These are phyloP conservation scores for Hemileccinum rubropunctum DNA, from an alignment of 768 basidiomycete species.

Conservation along the genomic window DNA sequence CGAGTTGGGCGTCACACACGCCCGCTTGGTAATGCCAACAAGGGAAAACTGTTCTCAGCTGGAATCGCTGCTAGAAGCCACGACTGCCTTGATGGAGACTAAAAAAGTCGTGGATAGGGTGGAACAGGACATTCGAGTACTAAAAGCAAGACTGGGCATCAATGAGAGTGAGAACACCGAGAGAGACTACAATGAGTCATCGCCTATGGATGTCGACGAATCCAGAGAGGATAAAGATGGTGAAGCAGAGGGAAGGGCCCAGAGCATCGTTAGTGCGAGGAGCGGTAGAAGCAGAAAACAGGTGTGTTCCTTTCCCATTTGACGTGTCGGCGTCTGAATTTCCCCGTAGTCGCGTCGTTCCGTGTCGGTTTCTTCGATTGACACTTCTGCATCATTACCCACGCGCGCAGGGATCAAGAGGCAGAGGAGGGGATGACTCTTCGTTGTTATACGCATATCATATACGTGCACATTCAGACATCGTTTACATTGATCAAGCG, in stretches of 20 bases:
- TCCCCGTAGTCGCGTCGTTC: slow-evolving; percentile 54
- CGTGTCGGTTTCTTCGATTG: slow-evolving; percentile 73
- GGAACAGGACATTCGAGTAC: slow-evolving; percentile 78
- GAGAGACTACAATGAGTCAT: slow-evolving; percentile 38
- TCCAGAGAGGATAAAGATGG: slow-evolving; percentile 28
- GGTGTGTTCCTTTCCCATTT: slow-evolving; percentile 26
- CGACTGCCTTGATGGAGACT: slow-evolving; percentile 75
- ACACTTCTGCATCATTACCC: slow-evolving; percentile 54
- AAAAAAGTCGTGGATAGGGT: slow-evolving; percentile 85
- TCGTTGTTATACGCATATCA: not conserved
- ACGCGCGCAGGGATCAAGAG: slow-evolving; percentile 54
- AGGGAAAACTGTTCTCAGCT: slow-evolving; percentile 71
- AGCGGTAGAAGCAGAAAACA: slow-evolving; percentile 60
- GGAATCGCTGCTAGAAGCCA: slow-evolving; percentile 71
- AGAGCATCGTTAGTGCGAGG: slow-evolving; percentile 60
- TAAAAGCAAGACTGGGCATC: slow-evolving; percentile 60
- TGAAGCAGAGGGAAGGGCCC: slow-evolving; percentile 54
- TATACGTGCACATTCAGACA: slow-evolving; percentile 8
- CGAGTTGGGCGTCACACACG: slow-evolving; percentile 72
- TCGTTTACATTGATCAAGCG: slow-evolving; percentile 14
- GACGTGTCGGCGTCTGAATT: not conserved
- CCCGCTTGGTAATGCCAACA: slow-evolving; percentile 92
- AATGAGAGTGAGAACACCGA: slow-evolving; percentile 44
- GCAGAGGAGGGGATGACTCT: slow-evolving; percentile 48
- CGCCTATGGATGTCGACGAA: slow-evolving; percentile 52